Percentiles rank a stretch among this genome's conserved stretches.
phyloP scores from a whole-genome alignment of 2,329 filamentous ascomycete species.

The Waltergamsia citrina region DNA sequence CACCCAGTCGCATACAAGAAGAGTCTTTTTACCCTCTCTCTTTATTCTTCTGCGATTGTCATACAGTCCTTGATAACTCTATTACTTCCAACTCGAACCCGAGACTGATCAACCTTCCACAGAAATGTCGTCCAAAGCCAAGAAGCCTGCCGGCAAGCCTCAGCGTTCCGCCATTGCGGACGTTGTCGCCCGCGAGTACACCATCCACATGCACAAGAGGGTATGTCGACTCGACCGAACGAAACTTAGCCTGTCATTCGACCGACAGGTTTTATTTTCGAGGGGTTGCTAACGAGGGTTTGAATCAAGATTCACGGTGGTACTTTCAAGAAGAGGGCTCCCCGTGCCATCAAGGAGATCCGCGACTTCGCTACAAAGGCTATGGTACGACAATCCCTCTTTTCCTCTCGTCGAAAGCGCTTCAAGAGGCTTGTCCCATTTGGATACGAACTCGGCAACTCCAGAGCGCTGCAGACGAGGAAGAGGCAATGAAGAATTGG shows the following conservation, averaged over 20 bases:
- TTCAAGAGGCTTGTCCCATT: too few species aligned
- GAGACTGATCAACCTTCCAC: constrained; percentile 3
- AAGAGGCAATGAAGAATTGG: background rate
- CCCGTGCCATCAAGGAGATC: constrained; percentile 99
- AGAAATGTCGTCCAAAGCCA: constrained; percentile 32
- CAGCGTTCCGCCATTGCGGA: constrained; percentile 94
- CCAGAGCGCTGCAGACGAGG: background rate
- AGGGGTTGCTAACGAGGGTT: constrained; percentile 7
- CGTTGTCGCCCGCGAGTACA: constrained; percentile 99
- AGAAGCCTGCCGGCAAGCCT: constrained; percentile 28
- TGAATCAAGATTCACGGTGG: constrained; percentile 77
- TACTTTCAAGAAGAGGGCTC: constrained; percentile 99
- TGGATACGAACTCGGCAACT: background rate
- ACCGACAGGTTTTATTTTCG: too few species aligned
- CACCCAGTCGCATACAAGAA: background rate
- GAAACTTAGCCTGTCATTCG: constrained; percentile 1
- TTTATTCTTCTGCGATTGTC: constrained; percentile 3
- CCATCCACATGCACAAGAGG: constrained; percentile 99
- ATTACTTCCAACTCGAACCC: background rate
- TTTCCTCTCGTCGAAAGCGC: too few species aligned
- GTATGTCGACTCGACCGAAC: constrained; percentile 15
- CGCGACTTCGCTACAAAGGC: constrained; percentile 84
- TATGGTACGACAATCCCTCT: constrained; percentile 64
- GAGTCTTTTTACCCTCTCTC: background rate
- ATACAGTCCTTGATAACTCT: background rate